phyloP scores from a whole-genome alignment of 441 rosid species.

The Corymbia calophylla region DNA sequence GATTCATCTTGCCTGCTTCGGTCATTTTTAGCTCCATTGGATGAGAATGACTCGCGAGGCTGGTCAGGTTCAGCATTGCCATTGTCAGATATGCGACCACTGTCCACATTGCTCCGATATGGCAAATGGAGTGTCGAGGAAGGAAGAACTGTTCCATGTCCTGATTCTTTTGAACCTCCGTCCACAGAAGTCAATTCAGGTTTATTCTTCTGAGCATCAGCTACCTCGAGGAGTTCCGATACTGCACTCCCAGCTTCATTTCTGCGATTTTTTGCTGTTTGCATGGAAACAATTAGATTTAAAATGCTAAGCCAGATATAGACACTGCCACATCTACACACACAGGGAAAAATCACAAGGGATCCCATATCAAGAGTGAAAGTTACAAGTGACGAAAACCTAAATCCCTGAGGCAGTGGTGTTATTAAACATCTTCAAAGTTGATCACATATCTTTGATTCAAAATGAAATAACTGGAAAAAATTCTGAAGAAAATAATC shows the following conservation, averaged over 20 bases:
- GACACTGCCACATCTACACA: background rate
- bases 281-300: constrained; percentile 5
- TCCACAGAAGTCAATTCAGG: constrained; percentile 15
- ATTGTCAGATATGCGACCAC: constrained; percentile 12
- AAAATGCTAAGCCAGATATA: background rate
- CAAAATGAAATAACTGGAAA: background rate
- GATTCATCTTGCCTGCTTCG: constrained; percentile 12
- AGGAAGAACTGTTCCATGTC: constrained; percentile 18
- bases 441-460: background rate
- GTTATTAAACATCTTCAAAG: background rate
- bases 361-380: background rate
- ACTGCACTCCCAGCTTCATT: constrained; percentile 13
- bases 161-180: constrained; percentile 24
- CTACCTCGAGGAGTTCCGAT: constrained; percentile 18
- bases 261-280: constrained; percentile 46
- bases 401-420: no score
- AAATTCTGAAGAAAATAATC: background rate
- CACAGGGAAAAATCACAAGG: background rate
- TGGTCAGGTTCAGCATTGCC: constrained; percentile 10
- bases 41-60: background rate
- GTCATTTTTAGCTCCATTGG: background rate
- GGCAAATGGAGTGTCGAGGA: constrained; percentile 12
- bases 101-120: constrained; percentile 7
- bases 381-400: background rate
- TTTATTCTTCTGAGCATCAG: constrained; percentile 17